Evolutionary conservation across 1,139 yeast species (phyloP).

Genomic region (Insectozyma bohioensis): DNA sequence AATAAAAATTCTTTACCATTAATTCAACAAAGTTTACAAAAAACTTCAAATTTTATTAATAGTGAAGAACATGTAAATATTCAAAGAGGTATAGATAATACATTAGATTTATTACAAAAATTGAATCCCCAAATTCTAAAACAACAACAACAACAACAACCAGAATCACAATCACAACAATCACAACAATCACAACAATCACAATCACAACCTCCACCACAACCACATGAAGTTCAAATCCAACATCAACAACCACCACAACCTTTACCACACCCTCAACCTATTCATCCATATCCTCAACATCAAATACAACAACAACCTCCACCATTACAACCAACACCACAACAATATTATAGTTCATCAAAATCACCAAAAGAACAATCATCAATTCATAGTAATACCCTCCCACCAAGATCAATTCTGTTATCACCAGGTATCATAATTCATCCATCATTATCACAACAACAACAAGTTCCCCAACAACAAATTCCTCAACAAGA

Average conservation of each 20-base stretch:
- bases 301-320: constrained; percentile 9
- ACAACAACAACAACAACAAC: constrained; percentile 7
- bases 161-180: constrained; percentile 5
- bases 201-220: constrained; percentile 1
- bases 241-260: constrained; percentile 4
- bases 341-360: constrained; percentile 1
- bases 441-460: no score
- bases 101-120: constrained; percentile 19
- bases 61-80: constrained; percentile 16
- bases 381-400: background rate
- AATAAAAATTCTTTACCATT: constrained; percentile 18
- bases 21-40: constrained; percentile 20
- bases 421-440: constrained; percentile 1
- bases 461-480: constrained; percentile 3
- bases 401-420: constrained; percentile 3
- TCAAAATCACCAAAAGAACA: constrained; percentile 4
- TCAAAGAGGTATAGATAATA: constrained; percentile 19
- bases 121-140: constrained; percentile 13
- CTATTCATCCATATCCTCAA: constrained; percentile 1
- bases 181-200: constrained; percentile 3
- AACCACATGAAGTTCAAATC: constrained; percentile 4
- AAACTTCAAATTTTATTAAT: constrained; percentile 17
- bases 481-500: constrained; percentile 6
- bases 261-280: background rate
- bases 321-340: background rate